These are phyloP conservation scores for Thermomyces lanuginosus DNA, from an alignment of 2,329 filamentous ascomycete genomes.

Conservation along the genomic window DNA sequence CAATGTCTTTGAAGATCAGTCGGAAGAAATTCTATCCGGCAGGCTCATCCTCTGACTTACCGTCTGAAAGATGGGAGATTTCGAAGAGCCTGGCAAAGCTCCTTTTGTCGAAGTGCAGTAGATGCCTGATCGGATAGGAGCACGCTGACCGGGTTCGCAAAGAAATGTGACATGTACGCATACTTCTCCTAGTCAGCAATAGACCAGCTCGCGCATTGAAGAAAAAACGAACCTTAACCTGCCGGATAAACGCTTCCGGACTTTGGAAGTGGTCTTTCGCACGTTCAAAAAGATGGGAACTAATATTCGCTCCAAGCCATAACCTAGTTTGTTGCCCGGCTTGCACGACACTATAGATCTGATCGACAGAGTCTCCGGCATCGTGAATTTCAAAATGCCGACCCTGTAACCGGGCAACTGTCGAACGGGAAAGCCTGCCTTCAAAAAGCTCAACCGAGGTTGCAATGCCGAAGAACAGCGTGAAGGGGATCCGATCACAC, in stretches of 20 bases:
- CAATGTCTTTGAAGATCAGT: constrained; percentile 16
- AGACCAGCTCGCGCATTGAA: neutral
- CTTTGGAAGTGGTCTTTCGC: constrained; percentile 46
- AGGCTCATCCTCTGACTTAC: constrained; percentile 12
- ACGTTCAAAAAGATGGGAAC: constrained; percentile 36
- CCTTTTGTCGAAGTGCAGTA: constrained; percentile 16
- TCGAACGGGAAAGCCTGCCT: constrained; percentile 37
- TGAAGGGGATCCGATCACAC: constrained; percentile 45
- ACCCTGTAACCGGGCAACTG: constrained; percentile 37
- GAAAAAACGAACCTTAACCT: constrained; percentile 29
- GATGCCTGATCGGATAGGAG: constrained; percentile 24
- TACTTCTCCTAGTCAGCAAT: constrained; percentile 27
- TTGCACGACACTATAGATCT: constrained; percentile 26
- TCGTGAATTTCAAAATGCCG: constrained; percentile 37
- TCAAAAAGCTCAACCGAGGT: constrained; percentile 48
- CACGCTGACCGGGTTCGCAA: constrained; percentile 41
- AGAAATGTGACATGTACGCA: constrained; percentile 48
- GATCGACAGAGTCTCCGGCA: constrained; percentile 31
- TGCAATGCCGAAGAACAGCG: constrained; percentile 44
- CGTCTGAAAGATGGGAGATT: constrained; percentile 40
- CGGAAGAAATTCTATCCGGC: neutral
- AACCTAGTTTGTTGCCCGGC: constrained; percentile 20
- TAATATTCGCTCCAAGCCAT: constrained; percentile 39
- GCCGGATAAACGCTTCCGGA: constrained; percentile 37
- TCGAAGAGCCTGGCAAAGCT: constrained; percentile 39